Evolutionary conservation across 257 asterid genomes (phyloP).

Genomic region (Perilla frutescens): DNA sequence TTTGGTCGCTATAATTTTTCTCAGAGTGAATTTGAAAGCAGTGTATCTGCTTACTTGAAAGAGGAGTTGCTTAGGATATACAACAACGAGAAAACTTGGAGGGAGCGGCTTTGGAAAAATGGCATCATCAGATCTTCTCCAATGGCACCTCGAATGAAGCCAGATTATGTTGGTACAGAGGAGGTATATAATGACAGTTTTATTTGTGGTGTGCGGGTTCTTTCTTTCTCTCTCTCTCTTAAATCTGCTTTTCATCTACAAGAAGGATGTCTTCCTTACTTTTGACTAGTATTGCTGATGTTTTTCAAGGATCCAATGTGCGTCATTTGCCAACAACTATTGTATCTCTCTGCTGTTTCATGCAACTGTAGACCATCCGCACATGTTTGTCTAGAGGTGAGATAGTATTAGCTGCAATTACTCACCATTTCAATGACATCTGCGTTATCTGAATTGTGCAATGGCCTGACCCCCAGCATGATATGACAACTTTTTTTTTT

Average conservation of each 20-base stretch:
- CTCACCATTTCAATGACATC: conserved; percentile 24
- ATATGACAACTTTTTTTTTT: not conserved
- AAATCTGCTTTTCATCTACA: conserved; percentile 15
- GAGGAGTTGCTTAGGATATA: conserved; percentile 73
- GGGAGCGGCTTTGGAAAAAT: conserved; percentile 85
- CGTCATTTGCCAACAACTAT: conserved; percentile 84
- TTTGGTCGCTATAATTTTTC: conserved; percentile 35
- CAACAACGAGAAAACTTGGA: conserved; percentile 72
- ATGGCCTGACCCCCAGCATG: conserved; percentile 17
- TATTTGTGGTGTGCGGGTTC: not conserved
- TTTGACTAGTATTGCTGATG: conserved; percentile 38
- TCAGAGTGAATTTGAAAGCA: conserved; percentile 71
- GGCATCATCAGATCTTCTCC: conserved; percentile 75
- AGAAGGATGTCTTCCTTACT: conserved; percentile 25
- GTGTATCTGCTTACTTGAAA: conserved; percentile 65
- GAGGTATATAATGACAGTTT: conserved; percentile 58
- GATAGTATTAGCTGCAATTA: conserved; percentile 31
- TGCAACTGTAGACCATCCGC: conserved; percentile 87
- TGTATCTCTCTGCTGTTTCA: conserved; percentile 86
- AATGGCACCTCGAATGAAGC: conserved; percentile 67
- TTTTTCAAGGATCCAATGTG: conserved; percentile 83
- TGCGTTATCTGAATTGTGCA: not conserved
- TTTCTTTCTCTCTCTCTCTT: no score
- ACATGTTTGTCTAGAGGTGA: conserved; percentile 90
- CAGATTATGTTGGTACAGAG: conserved; percentile 80